These are phyloP conservation scores for Penicillium crystallinum DNA, from an alignment of 495 filamentous ascomycete species.

Conservation along the genomic window DNA sequence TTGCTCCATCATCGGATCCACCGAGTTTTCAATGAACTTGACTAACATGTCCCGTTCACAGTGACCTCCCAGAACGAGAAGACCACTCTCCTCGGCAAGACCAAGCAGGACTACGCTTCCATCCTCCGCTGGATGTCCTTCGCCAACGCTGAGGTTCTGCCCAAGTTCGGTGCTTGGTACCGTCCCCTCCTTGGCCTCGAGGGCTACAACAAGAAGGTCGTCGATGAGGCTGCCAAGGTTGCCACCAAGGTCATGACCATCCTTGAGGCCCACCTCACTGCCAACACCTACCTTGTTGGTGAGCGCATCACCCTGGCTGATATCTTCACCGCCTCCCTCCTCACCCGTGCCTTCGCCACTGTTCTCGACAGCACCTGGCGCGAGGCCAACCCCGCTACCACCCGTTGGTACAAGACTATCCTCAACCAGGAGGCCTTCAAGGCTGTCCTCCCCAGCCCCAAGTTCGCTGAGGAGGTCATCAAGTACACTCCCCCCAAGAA, in stretches of 20 bases:
- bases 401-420: constrained; percentile 92
- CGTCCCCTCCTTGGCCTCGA: constrained; percentile 77
- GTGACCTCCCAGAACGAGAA: constrained; percentile 99
- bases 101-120: constrained; percentile 98
- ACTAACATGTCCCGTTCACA: constrained; percentile 40
- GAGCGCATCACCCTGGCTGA: constrained; percentile 97
- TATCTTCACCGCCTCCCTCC: constrained; percentile 70
- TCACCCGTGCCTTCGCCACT: constrained; percentile 36
- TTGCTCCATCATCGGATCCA: constrained; percentile 16
- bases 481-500: constrained; percentile 92
- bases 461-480: constrained; percentile 77
- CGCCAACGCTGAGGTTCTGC: constrained; percentile 79
- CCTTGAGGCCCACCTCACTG: constrained; percentile 79
- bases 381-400: constrained; percentile 69
- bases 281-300: constrained; percentile 95
- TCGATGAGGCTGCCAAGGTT: constrained; percentile 69
- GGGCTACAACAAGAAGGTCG: constrained; percentile 95
- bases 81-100: constrained; percentile 97
- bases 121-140: constrained; percentile 97
- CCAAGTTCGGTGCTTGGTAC: constrained; percentile 75
- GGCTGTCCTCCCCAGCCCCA: constrained; percentile 64
- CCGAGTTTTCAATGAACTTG: constrained; percentile 9
- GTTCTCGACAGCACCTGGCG: constrained; percentile 41
- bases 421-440: constrained; percentile 87
- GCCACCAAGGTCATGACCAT: constrained; percentile 61